phyloP scores from a whole-genome alignment of 495 filamentous ascomycete genomes.

The Coniosporium apollinis region DNA sequence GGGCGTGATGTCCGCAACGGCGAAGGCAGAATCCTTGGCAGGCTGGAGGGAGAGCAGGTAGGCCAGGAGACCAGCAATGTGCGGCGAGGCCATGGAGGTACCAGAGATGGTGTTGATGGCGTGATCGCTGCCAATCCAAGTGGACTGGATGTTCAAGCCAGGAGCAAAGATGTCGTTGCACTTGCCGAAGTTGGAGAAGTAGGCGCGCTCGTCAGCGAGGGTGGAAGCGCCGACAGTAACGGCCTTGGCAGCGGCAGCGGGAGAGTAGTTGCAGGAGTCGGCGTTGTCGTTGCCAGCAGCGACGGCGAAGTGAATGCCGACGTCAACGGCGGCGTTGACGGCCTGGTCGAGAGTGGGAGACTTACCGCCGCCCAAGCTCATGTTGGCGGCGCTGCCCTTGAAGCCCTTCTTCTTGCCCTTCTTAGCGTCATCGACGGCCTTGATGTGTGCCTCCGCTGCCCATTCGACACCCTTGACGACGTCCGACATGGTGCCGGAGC shows the following conservation, averaged over 20 bases:
- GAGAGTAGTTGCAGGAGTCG: slow-evolving; percentile 99
- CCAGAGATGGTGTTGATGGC: slow-evolving; percentile 97
- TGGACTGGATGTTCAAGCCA: slow-evolving; percentile 89
- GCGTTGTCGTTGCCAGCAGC: slow-evolving; percentile 97
- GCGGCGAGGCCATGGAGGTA: slow-evolving; percentile 98
- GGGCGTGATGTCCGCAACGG: slow-evolving; percentile 77
- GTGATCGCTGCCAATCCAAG: slow-evolving; percentile 91
- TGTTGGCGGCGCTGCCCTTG: slow-evolving; percentile 98
- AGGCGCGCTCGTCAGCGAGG: slow-evolving; percentile 86
- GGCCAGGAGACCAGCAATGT: slow-evolving; percentile 88
- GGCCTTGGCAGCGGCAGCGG: slow-evolving; percentile 78
- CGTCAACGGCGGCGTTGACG: slow-evolving; percentile 82
- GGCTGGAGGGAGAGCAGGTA: slow-evolving; percentile 97
- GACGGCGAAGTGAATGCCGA: slow-evolving; percentile 91
- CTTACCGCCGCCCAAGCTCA: slow-evolving; percentile 96
- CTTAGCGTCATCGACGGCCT: slow-evolving; percentile 61
- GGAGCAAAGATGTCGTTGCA: slow-evolving; percentile 99
- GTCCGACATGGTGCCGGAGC: slow-evolving; percentile 95
- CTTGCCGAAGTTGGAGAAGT: slow-evolving; percentile 99
- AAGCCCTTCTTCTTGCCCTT: slow-evolving; percentile 77
- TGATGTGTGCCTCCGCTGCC: slow-evolving; percentile 63
- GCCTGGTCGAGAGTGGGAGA: slow-evolving; percentile 74
- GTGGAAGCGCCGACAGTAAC: slow-evolving; percentile 95
- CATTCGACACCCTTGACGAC: slow-evolving; percentile 97
- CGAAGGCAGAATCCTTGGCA: slow-evolving; percentile 68